Evolutionary conservation across 768 basidiomycete species (phyloP), one percentile per base, ranked within the genome.

Genomic region (Rhodotorula kratochvilovae): DNA sequence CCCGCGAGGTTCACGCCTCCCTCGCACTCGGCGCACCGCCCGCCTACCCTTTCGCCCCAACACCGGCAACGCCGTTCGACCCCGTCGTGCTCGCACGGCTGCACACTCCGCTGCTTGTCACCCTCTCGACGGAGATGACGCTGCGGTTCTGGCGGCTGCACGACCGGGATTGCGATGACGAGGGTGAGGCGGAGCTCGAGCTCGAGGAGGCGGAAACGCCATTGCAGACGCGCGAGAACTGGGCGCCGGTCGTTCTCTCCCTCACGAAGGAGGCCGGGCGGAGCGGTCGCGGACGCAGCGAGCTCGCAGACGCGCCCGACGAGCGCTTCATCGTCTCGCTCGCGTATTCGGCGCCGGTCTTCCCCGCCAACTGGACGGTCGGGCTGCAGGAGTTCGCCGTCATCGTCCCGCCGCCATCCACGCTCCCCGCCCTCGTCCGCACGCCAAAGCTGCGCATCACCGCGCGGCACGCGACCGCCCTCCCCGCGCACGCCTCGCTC

Each of bases 281-380:
- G 5, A 23, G 25, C 23, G 48, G 23, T 7, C 46, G 46, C 17
- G 46, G 23, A 6, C 19, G 21, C 46, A 25, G 11, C 19, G 46
- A 48, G 19, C 2, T 23, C 23, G 46, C 19, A 5, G 21, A 45
- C 13, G 42, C 36, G 16, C 43, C 15, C n/a, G 36, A 23, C 6
- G 35, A 65, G 29, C 21, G 23, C n/a, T 74, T 61, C 66, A 60
- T 43, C 23, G 66, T 63, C 39, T 45, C 68, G 25, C 45, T 74
- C 31, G 68, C 63, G 10, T 74, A 74, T 56, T 70, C 68, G 53
- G 56, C 60, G 42, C 69, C 73, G 8, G 63, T 74, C 19, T 74
- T 70, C 17, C 73, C 69, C 5, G 29, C 50, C 11, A 48, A 51
- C 19, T 74, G 67, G 73, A 67, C 62, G 15, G 73, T 74, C 33